These are phyloP conservation scores for Conticribra guillardii DNA, from an alignment of 108 stramenopile species.

Conservation along the genomic window DNA sequence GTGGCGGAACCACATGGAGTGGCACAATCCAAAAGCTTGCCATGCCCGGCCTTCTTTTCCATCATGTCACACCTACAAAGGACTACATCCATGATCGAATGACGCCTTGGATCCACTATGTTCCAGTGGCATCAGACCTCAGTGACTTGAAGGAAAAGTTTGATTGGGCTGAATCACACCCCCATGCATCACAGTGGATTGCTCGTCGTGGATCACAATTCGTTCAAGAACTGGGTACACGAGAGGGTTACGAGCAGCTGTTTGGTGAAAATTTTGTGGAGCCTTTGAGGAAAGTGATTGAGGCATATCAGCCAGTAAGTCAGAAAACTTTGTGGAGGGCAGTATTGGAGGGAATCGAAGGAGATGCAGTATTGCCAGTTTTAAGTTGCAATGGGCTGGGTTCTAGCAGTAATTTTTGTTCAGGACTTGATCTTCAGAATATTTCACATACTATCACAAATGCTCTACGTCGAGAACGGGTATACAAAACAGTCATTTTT, in stretches of 20 bases:
- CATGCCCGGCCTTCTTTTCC: constrained; percentile 43
- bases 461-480: too few relatives aligned
- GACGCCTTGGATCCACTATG: constrained; percentile 28
- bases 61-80: constrained; percentile 35
- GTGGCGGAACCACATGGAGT: too few relatives aligned
- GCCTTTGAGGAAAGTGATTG: constrained; percentile 19
- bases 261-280: constrained; percentile 5
- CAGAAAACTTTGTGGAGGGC: neutral
- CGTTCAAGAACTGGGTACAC: constrained; percentile 10
- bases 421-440: too few relatives aligned
- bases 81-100: constrained; percentile 31
- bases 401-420: too few relatives aligned
- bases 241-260: constrained; percentile 9
- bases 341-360: neutral
- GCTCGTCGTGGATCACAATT: constrained; percentile 24
- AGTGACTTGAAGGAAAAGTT: constrained; percentile 39
- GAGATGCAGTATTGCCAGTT: neutral
- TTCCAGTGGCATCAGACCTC: constrained; percentile 33
- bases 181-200: constrained; percentile 19
- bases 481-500: too few relatives aligned
- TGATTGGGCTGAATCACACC: constrained; percentile 44
- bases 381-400: constrained; percentile 7
- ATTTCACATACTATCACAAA: too few relatives aligned
- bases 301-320: constrained; percentile 23
- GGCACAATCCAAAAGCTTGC: constrained; percentile 32